Conservation (phyloP, 805 yeast species). For the Lachancea sp. region DNA sequence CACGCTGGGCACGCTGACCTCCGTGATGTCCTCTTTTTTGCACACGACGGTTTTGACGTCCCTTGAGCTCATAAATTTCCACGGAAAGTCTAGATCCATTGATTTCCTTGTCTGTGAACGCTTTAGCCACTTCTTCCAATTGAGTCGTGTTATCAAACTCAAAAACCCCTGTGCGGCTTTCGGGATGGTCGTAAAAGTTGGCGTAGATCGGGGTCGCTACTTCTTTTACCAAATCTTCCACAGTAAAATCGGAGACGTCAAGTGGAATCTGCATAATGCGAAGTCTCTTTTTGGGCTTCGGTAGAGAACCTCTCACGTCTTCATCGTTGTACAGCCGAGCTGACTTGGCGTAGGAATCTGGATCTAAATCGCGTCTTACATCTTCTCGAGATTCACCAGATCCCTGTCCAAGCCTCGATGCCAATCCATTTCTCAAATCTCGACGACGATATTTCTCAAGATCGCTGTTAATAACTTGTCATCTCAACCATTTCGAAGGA, state of each 20-base stretch:
- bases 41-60: conserved; percentile 6
- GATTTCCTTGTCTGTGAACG: conserved; percentile 21
- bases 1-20: conserved; percentile 1
- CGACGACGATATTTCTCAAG: conserved; percentile 29
- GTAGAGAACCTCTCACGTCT: not conserved
- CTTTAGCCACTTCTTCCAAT: conserved; percentile 21
- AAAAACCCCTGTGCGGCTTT: conserved; percentile 26
- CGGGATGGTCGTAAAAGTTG: conserved; percentile 25
- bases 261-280: conserved; percentile 24
- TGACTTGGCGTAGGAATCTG: conserved; percentile 1
- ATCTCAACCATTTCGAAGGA: too few relatives aligned
- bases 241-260: conserved; percentile 25
- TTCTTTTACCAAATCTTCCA: conserved; percentile 31
- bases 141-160: conserved; percentile 19
- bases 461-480: conserved; percentile 2
- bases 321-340: conserved; percentile 2
- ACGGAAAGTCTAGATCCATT: conserved; percentile 16
- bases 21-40: conserved; percentile 5
- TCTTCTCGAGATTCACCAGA: conserved; percentile 3
- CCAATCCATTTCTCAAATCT: conserved; percentile 29
- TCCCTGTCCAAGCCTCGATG: conserved; percentile 19
- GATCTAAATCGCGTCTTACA: conserved; percentile 8
- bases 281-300: conserved; percentile 17
- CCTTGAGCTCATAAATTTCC: conserved; percentile 18
- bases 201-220: conserved; percentile 16